phyloP scores from a whole-genome alignment of 495 filamentous ascomycete species.

The Haplographium delicatum region DNA sequence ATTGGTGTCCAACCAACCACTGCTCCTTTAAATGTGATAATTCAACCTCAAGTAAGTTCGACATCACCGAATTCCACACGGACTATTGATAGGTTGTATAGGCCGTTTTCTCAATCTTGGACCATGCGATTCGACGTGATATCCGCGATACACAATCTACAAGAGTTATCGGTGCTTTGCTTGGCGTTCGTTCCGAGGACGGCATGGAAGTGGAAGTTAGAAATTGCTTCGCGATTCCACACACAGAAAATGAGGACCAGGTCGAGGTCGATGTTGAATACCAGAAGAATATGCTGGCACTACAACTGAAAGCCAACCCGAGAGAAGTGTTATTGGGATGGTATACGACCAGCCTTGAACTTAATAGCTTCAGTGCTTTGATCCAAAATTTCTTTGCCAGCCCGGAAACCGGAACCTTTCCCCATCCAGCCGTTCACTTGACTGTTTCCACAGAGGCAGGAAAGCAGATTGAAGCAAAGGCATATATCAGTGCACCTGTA shows the following conservation, averaged over 20 bases:
- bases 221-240: constrained; percentile 93
- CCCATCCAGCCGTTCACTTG: constrained; percentile 91
- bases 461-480: constrained; percentile 74
- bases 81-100: constrained; percentile 31
- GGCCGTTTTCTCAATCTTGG: constrained; percentile 95
- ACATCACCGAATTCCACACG: not conserved
- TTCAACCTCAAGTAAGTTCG: constrained; percentile 84
- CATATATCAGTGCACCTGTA: constrained; percentile 91
- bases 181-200: constrained; percentile 90
- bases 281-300: constrained; percentile 94
- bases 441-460: constrained; percentile 86
- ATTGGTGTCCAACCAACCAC: constrained; percentile 76
- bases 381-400: constrained; percentile 99
- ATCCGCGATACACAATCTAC: constrained; percentile 77
- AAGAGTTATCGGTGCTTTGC: constrained; percentile 90
- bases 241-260: constrained; percentile 97
- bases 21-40: constrained; percentile 83
- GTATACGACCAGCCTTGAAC: constrained; percentile 93
- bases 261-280: constrained; percentile 99
- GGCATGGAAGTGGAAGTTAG: constrained; percentile 92
- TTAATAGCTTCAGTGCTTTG: constrained; percentile 95
- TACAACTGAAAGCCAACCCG: constrained; percentile 90
- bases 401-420: constrained; percentile 93
- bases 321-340: constrained; percentile 92
- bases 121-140: constrained; percentile 75